Base-by-base conservation (phyloP, 495 filamentous ascomycete genomes). In the Penicillium parvum region DNA sequence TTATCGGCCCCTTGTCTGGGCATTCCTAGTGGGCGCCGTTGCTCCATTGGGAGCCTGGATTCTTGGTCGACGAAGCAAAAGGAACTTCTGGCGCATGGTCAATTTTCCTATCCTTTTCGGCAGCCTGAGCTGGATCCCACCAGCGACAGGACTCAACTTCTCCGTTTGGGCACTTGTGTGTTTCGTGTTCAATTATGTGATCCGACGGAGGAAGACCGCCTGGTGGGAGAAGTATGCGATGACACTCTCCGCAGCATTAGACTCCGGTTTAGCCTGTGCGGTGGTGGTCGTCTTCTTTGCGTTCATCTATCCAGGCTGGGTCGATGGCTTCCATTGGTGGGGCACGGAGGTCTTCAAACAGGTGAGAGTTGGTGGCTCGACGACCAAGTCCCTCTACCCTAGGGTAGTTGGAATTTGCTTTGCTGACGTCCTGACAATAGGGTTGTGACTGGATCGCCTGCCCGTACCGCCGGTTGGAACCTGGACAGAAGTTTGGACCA, bases 171-270 rank as follows among this genome's bases (percentile, higher is more conserved):
- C 48, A 19, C 55, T 90, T 14, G 85, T 91, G 11, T 91, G 86
- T 64, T 88, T 81, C 46, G 43, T 88, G 6, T 94, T 94, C 57
- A 95, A 94, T 55, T 81, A 85, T 49, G 57, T 82, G 28, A 78
- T 95, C 42, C 74, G 79, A 51, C 75, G 72, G 5, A 70, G 80
- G n/a, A 79, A 76, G 10, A 63, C 56, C 1, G 78, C 72, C 4
- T 94, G 88, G 88, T 91, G 85, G 86, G 78, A 77, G 2, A 91
- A 94, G 61, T 95, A 95, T 61, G 90, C 84, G 12, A 90, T 90
- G 84, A 90, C 85, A 1, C 68, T 94, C 20, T 83, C 78, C 25
- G 88, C 88, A 1, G 88, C 85, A 8, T 69, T 95, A 26, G 88
- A 94, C 40, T 89, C 87, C 2, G 85, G 85, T 1, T 56, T 91